Conservation (phyloP, 257 asterid species). For the Nicotiana sylvestris region DNA sequence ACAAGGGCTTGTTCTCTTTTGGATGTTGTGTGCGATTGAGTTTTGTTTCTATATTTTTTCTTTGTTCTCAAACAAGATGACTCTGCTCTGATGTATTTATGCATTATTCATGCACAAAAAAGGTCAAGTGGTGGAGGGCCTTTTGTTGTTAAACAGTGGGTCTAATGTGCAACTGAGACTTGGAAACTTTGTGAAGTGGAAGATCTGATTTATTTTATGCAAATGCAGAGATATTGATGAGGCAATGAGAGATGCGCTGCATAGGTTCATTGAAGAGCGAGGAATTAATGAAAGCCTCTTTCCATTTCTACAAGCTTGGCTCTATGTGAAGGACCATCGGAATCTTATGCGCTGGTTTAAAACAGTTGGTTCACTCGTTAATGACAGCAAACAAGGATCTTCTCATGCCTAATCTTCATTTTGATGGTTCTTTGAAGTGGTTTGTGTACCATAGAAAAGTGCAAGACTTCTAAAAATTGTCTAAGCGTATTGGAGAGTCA, state of each 20-base stretch:
- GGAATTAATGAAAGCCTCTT: constrained; percentile 77
- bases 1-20: background rate
- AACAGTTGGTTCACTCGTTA: constrained; percentile 50
- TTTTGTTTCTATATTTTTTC: background rate
- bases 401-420: constrained; percentile 19
- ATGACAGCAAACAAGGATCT: constrained; percentile 28
- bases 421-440: background rate
- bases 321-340: constrained; percentile 91
- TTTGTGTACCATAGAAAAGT: background rate
- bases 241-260: constrained; percentile 13
- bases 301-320: constrained; percentile 95
- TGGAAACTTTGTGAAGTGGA: background rate
- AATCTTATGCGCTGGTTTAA: constrained; percentile 59
- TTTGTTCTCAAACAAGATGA: background rate
- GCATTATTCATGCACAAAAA: background rate
- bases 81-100: background rate
- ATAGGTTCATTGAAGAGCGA: constrained; percentile 58
- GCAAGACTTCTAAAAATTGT: background rate
- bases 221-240: constrained; percentile 19
- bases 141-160: background rate
- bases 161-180: background rate
- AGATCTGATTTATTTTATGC: constrained; percentile 5
- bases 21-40: background rate
- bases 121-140: background rate
- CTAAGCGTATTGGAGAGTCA: background rate